phyloP scores from a whole-genome alignment of 345 rosid genomes.

The Linum trigynum region DNA sequence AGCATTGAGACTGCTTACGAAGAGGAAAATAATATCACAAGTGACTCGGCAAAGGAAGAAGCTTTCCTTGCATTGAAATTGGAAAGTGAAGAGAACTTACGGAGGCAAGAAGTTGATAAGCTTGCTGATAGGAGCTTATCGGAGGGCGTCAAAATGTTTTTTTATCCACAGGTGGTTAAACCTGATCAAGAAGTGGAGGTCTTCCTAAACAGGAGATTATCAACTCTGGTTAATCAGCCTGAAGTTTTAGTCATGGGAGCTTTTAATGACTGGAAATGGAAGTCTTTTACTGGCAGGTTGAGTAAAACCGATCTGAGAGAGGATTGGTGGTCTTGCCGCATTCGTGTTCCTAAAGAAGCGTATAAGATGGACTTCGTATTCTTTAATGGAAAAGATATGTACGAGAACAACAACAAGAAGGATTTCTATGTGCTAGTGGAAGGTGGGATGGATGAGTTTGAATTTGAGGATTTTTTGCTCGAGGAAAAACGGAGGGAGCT shows the following conservation, averaged over 20 bases:
- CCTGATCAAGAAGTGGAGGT: constrained; percentile 68
- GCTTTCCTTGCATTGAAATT: constrained; percentile 30
- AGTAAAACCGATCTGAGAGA: constrained; percentile 48
- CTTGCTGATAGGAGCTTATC: constrained; percentile 46
- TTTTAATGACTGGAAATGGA: constrained; percentile 91
- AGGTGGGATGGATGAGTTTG: constrained; percentile 59
- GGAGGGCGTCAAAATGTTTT: constrained; percentile 48
- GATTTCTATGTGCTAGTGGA: constrained; percentile 64
- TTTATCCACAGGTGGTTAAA: constrained; percentile 46
- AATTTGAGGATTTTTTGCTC: constrained; percentile 77
- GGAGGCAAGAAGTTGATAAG: constrained; percentile 45
- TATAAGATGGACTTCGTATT: constrained; percentile 87
- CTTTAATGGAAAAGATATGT: constrained; percentile 60
- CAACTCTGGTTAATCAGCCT: constrained; percentile 44
- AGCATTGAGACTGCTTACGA: constrained; percentile 5
- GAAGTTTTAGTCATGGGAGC: constrained; percentile 81
- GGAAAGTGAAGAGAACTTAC: constrained; percentile 37
- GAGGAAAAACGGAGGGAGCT: constrained; percentile 75
- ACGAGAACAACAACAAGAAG: constrained; percentile 63
- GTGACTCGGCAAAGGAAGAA: constrained; percentile 21
- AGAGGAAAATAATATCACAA: constrained; percentile 3
- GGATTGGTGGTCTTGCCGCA: constrained; percentile 85
- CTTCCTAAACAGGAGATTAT: constrained; percentile 56
- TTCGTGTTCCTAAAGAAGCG: constrained; percentile 80
- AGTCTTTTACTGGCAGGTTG: constrained; percentile 59